Conservation (phyloP, 2,329 filamentous ascomycete species). For the Polychaeton citri region DNA sequence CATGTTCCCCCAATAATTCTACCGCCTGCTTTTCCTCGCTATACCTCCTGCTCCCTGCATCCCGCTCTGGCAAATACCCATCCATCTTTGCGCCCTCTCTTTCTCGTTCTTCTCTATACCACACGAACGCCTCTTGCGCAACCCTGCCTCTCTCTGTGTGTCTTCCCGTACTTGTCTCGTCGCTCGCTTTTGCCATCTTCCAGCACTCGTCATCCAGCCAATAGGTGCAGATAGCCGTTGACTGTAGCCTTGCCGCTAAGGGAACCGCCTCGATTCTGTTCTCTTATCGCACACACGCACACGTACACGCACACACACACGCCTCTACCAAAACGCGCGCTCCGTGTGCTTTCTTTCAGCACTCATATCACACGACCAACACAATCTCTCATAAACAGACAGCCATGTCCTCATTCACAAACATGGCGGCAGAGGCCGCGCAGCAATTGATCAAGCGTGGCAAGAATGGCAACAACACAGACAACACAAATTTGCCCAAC, state of each 20-base stretch:
- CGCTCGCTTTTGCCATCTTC: no score
- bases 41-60: no score
- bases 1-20: no score
- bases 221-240: no score
- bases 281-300: background rate
- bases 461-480: background rate
- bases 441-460: background rate
- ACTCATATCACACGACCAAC: background rate
- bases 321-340: background rate
- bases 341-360: background rate
- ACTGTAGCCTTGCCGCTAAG: conserved; percentile 9
- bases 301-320: background rate
- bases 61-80: no score
- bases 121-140: no score
- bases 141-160: no score
- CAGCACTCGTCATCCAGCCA: no score
- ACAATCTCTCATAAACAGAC: background rate
- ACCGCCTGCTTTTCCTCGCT: no score
- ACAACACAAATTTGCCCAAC: background rate
- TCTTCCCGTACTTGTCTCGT: no score
- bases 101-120: no score
- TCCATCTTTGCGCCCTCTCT: no score
- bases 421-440: background rate
- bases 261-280: conserved; percentile 1
- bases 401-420: background rate